These are phyloP conservation scores for Ceratocystis papillata DNA, from an alignment of 2,329 filamentous ascomycete genomes.

Conservation along the genomic window DNA sequence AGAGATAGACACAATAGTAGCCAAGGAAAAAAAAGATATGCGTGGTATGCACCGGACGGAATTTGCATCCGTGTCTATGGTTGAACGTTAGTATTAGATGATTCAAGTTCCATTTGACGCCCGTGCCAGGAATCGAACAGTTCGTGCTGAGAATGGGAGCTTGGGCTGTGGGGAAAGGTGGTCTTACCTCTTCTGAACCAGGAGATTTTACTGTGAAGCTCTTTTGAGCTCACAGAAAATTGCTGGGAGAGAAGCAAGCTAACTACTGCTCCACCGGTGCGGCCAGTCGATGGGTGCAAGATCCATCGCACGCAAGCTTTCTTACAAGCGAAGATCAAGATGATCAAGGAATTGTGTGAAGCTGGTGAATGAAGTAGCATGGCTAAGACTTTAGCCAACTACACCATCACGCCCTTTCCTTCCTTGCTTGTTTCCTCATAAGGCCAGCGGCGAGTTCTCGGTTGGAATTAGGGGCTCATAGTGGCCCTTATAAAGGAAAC, in stretches of 20 bases:
- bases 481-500: constrained; percentile 11
- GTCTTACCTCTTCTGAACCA: constrained; percentile 20
- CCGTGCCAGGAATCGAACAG: constrained; percentile 12
- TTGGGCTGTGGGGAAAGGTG: neutral
- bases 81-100: neutral
- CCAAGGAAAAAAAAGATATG: neutral
- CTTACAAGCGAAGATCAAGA: neutral
- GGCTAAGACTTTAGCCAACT: constrained; percentile 11
- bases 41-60: constrained; percentile 15
- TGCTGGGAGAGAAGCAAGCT: constrained; percentile 19
- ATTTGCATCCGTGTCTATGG: constrained; percentile 18
- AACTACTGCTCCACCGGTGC: constrained; percentile 21
- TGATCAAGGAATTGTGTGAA: neutral
- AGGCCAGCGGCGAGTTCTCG: constrained; percentile 13
- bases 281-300: constrained; percentile 8
- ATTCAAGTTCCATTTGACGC: neutral
- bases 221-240: neutral
- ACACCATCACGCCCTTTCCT: constrained; percentile 10
- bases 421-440: constrained; percentile 8
- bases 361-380: neutral
- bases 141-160: neutral
- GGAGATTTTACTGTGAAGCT: constrained; percentile 3
- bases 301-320: constrained; percentile 5
- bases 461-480: constrained; percentile 10
- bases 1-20: neutral